Conservation (phyloP, 2,329 filamentous ascomycete species). For the Phyllosticta capitalensis region DNA sequence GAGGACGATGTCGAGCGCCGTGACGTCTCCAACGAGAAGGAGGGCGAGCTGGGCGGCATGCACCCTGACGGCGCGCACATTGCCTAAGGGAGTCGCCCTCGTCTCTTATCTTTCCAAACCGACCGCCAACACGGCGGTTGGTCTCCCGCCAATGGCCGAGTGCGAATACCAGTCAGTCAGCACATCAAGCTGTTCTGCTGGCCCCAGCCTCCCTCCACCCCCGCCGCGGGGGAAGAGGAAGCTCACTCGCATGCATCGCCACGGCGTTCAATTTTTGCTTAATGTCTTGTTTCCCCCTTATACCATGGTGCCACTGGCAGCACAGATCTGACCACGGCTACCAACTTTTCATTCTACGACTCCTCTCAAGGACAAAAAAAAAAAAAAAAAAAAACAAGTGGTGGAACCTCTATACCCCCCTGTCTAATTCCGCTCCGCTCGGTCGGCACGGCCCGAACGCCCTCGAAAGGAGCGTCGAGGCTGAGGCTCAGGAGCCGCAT, state of each 20-base stretch:
- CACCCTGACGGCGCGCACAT: conserved; percentile 5
- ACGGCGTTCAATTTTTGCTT: neutral
- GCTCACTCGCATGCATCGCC: neutral
- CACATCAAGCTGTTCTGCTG: neutral
- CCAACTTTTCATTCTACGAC: too few species aligned
- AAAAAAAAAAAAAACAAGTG: neutral
- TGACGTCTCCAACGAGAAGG: conserved; percentile 12
- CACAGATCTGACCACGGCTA: neutral
- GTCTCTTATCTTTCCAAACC: neutral
- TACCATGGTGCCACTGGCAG: neutral
- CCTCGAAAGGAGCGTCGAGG: neutral
- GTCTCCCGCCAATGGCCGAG: too few species aligned
- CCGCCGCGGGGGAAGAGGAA: neutral
- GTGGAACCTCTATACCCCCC: neutral
- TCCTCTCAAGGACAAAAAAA: neutral
- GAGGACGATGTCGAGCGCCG: conserved; percentile 13
- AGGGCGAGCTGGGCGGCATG: conserved; percentile 11
- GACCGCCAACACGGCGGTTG: too few species aligned
- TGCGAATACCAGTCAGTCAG: neutral
- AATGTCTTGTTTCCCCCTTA: neutral
- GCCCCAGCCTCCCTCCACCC: neutral
- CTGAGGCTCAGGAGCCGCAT: neutral
- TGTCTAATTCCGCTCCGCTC: neutral
- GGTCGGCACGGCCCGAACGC: neutral
- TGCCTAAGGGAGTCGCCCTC: conserved; percentile 7